phyloP scores from a whole-genome alignment of 371 early-diverging fungal species.

The Rhizomucor miehei region DNA sequence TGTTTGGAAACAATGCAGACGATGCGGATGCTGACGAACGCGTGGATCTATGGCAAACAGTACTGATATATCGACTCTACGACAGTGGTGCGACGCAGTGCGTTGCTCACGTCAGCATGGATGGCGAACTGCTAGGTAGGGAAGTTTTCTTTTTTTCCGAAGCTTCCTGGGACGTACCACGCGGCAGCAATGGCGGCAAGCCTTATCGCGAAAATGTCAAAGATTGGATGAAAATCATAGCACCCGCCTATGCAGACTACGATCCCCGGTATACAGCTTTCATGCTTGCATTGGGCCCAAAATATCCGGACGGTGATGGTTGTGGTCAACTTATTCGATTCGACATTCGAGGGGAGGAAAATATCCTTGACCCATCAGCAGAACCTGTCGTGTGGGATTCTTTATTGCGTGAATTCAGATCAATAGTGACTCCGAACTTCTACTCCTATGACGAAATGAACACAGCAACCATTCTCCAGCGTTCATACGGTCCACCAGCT shows the following conservation, averaged over 20 bases:
- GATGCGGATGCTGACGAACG: slow-evolving; percentile 24
- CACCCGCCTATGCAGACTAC: slow-evolving; percentile 19
- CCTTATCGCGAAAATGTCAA: slow-evolving; percentile 5
- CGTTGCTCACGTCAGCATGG: slow-evolving; percentile 22
- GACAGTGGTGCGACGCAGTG: slow-evolving; percentile 31
- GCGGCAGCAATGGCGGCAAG: background rate
- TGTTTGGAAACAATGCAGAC: slow-evolving; percentile 7
- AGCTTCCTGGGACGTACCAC: slow-evolving; percentile 19
- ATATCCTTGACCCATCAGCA: slow-evolving; percentile 24
- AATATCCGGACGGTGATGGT: slow-evolving; percentile 17
- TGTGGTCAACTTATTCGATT: slow-evolving; percentile 25
- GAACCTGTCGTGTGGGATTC: slow-evolving; percentile 17
- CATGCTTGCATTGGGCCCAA: slow-evolving; percentile 29
- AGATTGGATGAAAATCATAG: slow-evolving; percentile 27
- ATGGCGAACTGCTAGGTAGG: slow-evolving; percentile 26
- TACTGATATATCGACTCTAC: slow-evolving; percentile 32
- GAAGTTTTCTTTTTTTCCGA: slow-evolving; percentile 37
- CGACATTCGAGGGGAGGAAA: slow-evolving; percentile 23
- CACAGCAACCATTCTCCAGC: slow-evolving; percentile 1
- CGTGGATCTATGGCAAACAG: slow-evolving; percentile 28
- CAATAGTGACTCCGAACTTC: slow-evolving; percentile 1
- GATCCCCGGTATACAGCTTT: slow-evolving; percentile 20
- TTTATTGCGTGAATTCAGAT: slow-evolving; percentile 7
- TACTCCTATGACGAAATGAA: background rate
- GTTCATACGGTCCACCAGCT: slow-evolving; percentile 10